Percentiles rank a stretch among this genome's conserved stretches.
Conservation (phyloP, 139 green algal species). For the Diplosphaera chodatii region DNA sequence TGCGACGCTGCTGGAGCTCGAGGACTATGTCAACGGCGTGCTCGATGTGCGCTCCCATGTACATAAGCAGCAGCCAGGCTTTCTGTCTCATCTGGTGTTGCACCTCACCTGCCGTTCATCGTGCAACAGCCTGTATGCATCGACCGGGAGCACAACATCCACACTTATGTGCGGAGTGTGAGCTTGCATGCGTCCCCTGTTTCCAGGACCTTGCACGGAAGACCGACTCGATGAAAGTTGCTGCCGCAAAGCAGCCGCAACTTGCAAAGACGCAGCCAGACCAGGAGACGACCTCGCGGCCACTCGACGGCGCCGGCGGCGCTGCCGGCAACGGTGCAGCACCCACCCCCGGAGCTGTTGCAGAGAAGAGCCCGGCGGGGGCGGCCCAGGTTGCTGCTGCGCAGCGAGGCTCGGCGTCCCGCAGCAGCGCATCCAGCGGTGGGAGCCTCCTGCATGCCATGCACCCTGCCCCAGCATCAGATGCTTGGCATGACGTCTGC, state of each 20-base stretch:
- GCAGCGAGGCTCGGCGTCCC: not conserved
- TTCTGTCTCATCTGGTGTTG: too few relatives aligned
- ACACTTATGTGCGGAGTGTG: too few relatives aligned
- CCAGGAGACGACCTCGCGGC: not conserved
- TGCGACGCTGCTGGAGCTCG: constrained; percentile 52
- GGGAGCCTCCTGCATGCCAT: too few relatives aligned
- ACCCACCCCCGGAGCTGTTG: too few relatives aligned
- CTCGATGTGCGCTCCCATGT: not conserved
- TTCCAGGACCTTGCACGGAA: not conserved
- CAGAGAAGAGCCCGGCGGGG: not conserved
- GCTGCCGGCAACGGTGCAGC: too few relatives aligned
- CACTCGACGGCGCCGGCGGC: not conserved
- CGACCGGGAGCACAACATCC: too few relatives aligned
- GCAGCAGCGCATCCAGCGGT: not conserved
- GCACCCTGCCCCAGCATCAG: too few relatives aligned
- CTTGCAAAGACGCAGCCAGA: not conserved
- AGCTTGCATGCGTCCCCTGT: too few relatives aligned
- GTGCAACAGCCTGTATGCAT: too few relatives aligned
- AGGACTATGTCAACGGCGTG: constrained; percentile 32
- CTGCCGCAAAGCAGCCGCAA: not conserved
- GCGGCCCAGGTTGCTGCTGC: not conserved
- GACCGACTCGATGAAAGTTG: not conserved
- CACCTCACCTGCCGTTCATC: too few relatives aligned
- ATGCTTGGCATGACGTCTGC: too few relatives aligned
- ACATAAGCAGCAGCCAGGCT: too few relatives aligned